phyloP scores from a whole-genome alignment of 768 basidiomycete species.

The Termitomyces sp. region DNA sequence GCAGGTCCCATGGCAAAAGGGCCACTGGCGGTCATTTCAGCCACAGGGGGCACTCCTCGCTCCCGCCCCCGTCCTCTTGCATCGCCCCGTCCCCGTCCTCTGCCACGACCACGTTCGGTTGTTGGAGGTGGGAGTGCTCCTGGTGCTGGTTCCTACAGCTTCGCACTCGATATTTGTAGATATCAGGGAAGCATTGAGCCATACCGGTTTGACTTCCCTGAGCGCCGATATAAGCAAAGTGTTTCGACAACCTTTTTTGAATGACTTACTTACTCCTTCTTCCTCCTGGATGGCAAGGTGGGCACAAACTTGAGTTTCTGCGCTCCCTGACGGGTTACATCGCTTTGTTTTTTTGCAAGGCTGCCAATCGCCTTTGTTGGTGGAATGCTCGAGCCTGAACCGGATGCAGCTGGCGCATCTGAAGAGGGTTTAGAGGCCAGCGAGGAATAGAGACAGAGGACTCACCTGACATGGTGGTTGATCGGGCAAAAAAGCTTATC shows the following conservation, averaged over 20 bases:
- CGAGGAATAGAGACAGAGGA: not conserved
- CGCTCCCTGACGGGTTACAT: conserved; percentile 69
- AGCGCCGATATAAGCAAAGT: conserved; percentile 5
- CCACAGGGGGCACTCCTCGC: conserved; percentile 43
- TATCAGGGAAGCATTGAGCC: conserved; percentile 14
- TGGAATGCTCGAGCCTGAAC: conserved; percentile 22
- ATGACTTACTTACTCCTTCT: conserved; percentile 64
- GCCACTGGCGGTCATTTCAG: conserved; percentile 81
- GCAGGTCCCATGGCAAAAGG: conserved; percentile 86
- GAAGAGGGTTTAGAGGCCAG: not conserved
- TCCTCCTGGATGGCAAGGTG: conserved; percentile 67
- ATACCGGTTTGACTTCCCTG: conserved; percentile 65
- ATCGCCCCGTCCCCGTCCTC: conserved; percentile 42
- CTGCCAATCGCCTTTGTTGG: conserved; percentile 67
- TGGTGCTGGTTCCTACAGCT: conserved; percentile 42
- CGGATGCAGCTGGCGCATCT: conserved; percentile 31
- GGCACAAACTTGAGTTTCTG: conserved; percentile 81
- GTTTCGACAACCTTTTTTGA: not conserved
- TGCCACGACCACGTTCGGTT: conserved; percentile 42
- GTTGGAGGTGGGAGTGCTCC: conserved; percentile 23
- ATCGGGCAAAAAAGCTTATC: conserved; percentile 2
- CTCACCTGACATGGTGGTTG: conserved; percentile 24
- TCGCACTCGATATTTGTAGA: conserved; percentile 5
- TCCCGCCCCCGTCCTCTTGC: conserved; percentile 52
- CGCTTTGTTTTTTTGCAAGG: conserved; percentile 65